These are phyloP conservation scores for Yarrowia sp. DNA, from an alignment of 805 yeast genomes.

Conservation along the genomic window DNA sequence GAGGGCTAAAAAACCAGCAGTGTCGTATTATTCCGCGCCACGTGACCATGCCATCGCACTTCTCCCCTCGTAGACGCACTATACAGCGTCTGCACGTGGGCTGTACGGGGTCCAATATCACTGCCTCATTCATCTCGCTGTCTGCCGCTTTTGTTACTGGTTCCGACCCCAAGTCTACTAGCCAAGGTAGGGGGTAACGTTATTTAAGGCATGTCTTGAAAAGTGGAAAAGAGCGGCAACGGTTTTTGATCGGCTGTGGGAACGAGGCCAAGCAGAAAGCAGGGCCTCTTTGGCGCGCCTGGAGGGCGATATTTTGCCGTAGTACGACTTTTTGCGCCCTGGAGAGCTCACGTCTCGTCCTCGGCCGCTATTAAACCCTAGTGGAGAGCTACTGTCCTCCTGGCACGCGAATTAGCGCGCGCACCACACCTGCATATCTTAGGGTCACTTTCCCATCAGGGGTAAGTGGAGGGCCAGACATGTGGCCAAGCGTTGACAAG, in stretches of 20 bases:
- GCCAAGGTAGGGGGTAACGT: slow-evolving; percentile 10
- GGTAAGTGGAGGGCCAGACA: slow-evolving; percentile 8
- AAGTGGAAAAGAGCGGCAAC: background rate
- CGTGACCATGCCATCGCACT: too few relatives aligned
- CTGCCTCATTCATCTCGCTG: background rate
- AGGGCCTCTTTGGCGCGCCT: too few relatives aligned
- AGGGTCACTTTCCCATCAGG: background rate
- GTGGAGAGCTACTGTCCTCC: background rate
- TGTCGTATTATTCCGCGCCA: too few relatives aligned
- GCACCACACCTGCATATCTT: slow-evolving; percentile 8
- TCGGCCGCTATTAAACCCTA: background rate
- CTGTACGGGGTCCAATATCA: background rate
- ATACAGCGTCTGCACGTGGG: background rate
- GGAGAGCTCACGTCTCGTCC: too few relatives aligned
- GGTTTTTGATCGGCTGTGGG: background rate
- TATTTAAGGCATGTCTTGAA: background rate
- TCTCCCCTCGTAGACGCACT: too few relatives aligned
- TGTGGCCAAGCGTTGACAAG: too few relatives aligned
- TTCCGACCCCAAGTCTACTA: slow-evolving; percentile 6
- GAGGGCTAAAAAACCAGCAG: too few relatives aligned
- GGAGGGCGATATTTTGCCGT: too few relatives aligned
- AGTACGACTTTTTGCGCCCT: too few relatives aligned
- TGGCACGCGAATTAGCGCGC: slow-evolving; percentile 1
- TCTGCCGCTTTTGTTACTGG: slow-evolving; percentile 12
- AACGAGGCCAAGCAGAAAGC: too few relatives aligned